Evolutionary conservation across 129 eudicot species (phyloP).

Genomic region (Erigeron canadensis): DNA sequence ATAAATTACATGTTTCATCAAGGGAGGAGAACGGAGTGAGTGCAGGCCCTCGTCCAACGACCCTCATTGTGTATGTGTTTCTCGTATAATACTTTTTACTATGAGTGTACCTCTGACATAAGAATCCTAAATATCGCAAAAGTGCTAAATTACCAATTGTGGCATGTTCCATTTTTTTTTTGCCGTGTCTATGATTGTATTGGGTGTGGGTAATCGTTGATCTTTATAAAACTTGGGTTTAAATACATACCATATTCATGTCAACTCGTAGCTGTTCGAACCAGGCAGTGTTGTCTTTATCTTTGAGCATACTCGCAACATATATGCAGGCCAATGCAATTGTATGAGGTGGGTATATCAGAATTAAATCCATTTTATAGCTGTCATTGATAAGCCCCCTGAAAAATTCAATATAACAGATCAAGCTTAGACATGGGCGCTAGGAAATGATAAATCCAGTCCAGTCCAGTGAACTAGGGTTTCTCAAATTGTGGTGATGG

Average conservation of each 20-base stretch:
- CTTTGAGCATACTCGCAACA: conserved; percentile 82
- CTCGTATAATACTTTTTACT: no score
- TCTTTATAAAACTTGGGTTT: conserved; percentile 9
- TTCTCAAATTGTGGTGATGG: background rate
- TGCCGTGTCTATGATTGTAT: background rate
- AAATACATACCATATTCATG: conserved; percentile 75
- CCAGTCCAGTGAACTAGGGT: background rate
- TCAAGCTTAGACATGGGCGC: conserved; percentile 8
- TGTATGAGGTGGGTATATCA: conserved; percentile 90
- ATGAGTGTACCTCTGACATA: no score
- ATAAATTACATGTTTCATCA: background rate
- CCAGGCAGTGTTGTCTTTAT: conserved; percentile 94
- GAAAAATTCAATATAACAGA: conserved; percentile 17
- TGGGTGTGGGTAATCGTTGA: conserved; percentile 12
- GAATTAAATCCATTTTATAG: conserved; percentile 91
- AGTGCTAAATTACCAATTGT: background rate
- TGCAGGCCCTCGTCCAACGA: no score
- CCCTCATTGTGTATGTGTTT: no score
- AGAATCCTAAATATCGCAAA: background rate
- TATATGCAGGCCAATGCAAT: conserved; percentile 93
- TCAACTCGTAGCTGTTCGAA: conserved; percentile 97
- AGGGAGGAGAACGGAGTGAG: no score
- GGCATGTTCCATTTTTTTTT: background rate
- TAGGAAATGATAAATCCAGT: background rate
- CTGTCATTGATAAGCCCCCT: conserved; percentile 98